Conservation (phyloP, 2,329 filamentous ascomycete genomes). For the Penicillium palitans region DNA sequence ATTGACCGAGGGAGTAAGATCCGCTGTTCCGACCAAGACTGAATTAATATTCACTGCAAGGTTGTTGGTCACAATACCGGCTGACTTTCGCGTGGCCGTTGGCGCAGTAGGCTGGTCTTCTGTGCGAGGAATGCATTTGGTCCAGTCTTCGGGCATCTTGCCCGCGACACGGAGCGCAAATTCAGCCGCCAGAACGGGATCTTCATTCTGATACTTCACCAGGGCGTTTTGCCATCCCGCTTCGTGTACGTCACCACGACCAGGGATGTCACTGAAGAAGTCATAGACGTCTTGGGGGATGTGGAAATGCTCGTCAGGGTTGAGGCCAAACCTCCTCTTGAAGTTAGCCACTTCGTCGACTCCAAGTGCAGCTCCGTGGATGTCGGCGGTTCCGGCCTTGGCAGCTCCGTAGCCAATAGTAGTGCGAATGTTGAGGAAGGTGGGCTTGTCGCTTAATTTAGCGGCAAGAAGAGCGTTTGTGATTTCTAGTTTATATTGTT, state of each 20-base stretch:
- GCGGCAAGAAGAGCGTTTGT: slow-evolving; percentile 44
- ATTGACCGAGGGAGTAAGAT: slow-evolving; percentile 55
- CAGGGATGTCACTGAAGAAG: slow-evolving; percentile 55
- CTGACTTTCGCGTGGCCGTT: slow-evolving; percentile 52
- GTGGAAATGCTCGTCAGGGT: slow-evolving; percentile 51
- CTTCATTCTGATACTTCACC: slow-evolving; percentile 43
- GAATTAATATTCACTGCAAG: slow-evolving; percentile 50
- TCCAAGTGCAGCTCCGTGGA: slow-evolving; percentile 60
- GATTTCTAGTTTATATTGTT: slow-evolving; percentile 12
- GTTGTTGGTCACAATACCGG: slow-evolving; percentile 54
- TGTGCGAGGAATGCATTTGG: slow-evolving; percentile 49
- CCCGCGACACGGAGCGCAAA: slow-evolving; percentile 53
- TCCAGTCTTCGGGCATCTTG: slow-evolving; percentile 52
- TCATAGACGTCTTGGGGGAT: slow-evolving; percentile 49
- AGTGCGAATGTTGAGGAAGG: slow-evolving; percentile 59
- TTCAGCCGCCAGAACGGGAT: slow-evolving; percentile 52
- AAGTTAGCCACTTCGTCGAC: slow-evolving; percentile 55
- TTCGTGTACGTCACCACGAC: slow-evolving; percentile 50
- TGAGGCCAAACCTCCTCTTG: slow-evolving; percentile 53
- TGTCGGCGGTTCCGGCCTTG: slow-evolving; percentile 49
- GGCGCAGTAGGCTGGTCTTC: slow-evolving; percentile 50
- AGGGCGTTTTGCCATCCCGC: slow-evolving; percentile 53
- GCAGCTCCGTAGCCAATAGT: slow-evolving; percentile 56
- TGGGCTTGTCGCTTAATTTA: slow-evolving; percentile 49
- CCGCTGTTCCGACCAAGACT: slow-evolving; percentile 57